These are phyloP conservation scores for Metschnikowia colocasiae DNA, from an alignment of 805 yeast species.

Conservation along the genomic window DNA sequence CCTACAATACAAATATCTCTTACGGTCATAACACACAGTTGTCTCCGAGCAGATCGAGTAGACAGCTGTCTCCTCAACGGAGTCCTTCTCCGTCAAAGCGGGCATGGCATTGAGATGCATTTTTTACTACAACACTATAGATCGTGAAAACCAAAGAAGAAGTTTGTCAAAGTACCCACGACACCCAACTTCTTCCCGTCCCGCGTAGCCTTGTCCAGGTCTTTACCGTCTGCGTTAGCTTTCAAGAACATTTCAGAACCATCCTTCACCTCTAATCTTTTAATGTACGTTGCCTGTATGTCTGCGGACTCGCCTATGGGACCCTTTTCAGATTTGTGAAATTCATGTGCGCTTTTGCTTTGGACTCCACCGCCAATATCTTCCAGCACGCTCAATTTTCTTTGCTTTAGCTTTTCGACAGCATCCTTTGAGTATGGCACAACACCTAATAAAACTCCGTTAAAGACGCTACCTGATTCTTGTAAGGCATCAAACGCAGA, in stretches of 20 bases:
- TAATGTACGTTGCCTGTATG: slow-evolving; percentile 22
- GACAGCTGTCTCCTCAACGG: slow-evolving; percentile 19
- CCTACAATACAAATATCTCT: slow-evolving; percentile 15
- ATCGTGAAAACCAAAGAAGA: slow-evolving; percentile 43
- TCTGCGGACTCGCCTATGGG: slow-evolving; percentile 14
- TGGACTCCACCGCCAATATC: slow-evolving; percentile 43
- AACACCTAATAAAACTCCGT: slow-evolving; percentile 64
- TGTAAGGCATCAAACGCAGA: slow-evolving; percentile 81
- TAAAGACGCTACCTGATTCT: slow-evolving; percentile 73
- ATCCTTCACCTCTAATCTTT: slow-evolving; percentile 37
- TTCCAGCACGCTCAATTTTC: slow-evolving; percentile 41
- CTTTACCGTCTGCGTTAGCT: slow-evolving; percentile 18
- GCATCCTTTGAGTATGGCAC: slow-evolving; percentile 61
- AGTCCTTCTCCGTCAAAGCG: slow-evolving; percentile 21
- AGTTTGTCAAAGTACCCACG: slow-evolving; percentile 31
- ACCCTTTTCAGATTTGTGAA: slow-evolving; percentile 11
- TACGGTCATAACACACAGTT: slow-evolving; percentile 18
- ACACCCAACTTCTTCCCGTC: slow-evolving; percentile 32
- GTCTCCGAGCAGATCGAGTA: slow-evolving; percentile 15
- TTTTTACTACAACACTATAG: slow-evolving; percentile 21
- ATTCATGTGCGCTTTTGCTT: slow-evolving; percentile 10
- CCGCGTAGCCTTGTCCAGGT: slow-evolving; percentile 21
- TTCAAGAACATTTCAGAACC: slow-evolving; percentile 37
- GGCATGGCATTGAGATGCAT: slow-evolving; percentile 14
- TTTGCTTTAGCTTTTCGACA: slow-evolving; percentile 54